Conservation (phyloP, 768 basidiomycete species). For the Leccinum boreale region DNA sequence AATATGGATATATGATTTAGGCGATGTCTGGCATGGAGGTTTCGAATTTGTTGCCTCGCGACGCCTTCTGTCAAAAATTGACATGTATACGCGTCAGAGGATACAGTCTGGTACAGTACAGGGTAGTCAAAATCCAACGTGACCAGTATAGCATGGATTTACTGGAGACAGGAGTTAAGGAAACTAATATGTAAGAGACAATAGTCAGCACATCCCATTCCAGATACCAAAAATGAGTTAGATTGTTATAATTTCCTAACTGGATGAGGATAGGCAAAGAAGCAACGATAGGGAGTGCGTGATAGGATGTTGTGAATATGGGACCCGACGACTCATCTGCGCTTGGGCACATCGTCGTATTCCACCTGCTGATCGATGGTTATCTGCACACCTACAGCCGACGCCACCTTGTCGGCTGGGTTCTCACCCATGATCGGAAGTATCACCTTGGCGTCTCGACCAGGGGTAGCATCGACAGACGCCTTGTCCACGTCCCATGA, state of each 20-base stretch:
- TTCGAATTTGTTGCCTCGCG: not conserved
- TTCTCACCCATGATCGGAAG: constrained; percentile 34
- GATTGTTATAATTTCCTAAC: not conserved
- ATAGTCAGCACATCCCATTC: constrained; percentile 9
- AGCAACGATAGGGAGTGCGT: not conserved
- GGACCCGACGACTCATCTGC: constrained; percentile 8
- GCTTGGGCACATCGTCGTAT: constrained; percentile 36
- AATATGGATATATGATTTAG: not conserved
- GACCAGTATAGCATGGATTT: not conserved
- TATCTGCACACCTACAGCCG: constrained; percentile 50
- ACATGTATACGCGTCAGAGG: not conserved
- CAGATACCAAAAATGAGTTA: not conserved
- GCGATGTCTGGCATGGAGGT: not conserved
- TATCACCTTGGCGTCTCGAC: constrained; percentile 35
- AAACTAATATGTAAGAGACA: not conserved
- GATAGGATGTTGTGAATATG: not conserved
- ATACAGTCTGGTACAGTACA: not conserved
- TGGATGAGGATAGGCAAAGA: not conserved
- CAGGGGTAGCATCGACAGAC: constrained; percentile 36
- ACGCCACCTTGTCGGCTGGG: constrained; percentile 18
- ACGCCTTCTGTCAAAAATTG: not conserved
- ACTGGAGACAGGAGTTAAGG: not conserved
- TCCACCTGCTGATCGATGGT: constrained; percentile 57
- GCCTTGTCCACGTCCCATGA: constrained; percentile 36
- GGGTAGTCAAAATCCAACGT: not conserved